Evolutionary conservation across 2,329 filamentous ascomycete species (phyloP), one percentile per base, ranked within the genome.

Genomic region (Epichloe sp.): DNA sequence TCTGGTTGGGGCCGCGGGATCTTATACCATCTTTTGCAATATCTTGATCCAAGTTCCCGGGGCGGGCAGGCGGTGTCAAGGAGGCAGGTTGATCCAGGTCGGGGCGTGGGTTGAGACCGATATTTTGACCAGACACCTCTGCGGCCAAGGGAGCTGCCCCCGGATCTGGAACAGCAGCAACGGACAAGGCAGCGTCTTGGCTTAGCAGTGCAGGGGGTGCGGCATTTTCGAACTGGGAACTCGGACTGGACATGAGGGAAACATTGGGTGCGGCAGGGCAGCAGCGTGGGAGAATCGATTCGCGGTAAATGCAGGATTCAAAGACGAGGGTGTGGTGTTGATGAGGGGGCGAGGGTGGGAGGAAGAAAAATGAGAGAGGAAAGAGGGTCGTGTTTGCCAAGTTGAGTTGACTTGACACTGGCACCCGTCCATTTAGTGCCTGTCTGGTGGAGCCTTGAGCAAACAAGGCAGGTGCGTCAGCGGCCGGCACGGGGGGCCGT

Each of bases 171-270:
- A 41, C 48, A 36, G 36, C 44, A 43, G 50, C 53, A 47, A 36
- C 21, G 34, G 43, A 37, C 38, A 35, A 19, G 44, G 43, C 17
- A 41, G 47, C 6, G 45, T 49, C 50, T 41, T 38, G 63, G 64
- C 64, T 74, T 67, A 75, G 64, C 62, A 65, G 62, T 63, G 65
- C 68, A 64, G 71, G 65, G 62, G 62, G 63, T 75, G 75, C 72
- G 74, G 73, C 74, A 78, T 77, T 74, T 75, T 76, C 73, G 68
- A 66, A 65, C 63, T 68, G 65, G 65, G 63, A 64, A 65, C 68
- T 67, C 69, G 70, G 68, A 63, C 65, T 74, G 68, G 75, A 79
- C 76, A 79, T 79, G 76, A 73, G 75, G 70, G 68, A 66, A 68
- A 74, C 76, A 79, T 79, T 67, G 72, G 73, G 71, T 69, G 65